Conservation (phyloP, 768 basidiomycete genomes). For the Collybiopsis confluens region DNA sequence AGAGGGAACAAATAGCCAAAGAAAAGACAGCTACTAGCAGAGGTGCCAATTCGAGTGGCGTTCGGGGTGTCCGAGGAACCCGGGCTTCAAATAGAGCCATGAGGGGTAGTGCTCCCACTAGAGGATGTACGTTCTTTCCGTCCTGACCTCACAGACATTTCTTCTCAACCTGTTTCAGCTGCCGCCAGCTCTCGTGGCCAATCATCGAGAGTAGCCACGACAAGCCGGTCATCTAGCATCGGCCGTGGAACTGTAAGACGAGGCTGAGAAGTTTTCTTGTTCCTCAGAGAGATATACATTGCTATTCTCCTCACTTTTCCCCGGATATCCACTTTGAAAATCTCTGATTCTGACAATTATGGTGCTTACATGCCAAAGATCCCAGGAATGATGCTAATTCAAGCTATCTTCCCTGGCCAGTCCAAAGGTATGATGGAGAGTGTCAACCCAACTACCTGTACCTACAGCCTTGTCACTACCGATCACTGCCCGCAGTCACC, state of each 20-base stretch:
- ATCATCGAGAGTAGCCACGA: not conserved
- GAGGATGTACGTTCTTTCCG: not conserved
- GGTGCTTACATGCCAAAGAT: too few relatives aligned
- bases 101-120: constrained; percentile 23
- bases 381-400: too few relatives aligned
- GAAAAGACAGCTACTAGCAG: constrained; percentile 35
- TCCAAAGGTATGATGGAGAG: too few relatives aligned
- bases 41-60: constrained; percentile 24
- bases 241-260: not conserved
- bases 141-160: not conserved
- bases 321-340: too few relatives aligned
- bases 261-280: not conserved
- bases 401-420: too few relatives aligned
- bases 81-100: constrained; percentile 57
- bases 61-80: constrained; percentile 71
- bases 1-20: constrained; percentile 37
- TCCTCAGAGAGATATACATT: too few relatives aligned
- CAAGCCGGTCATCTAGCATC: not conserved
- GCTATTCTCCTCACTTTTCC: too few relatives aligned
- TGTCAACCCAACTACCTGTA: too few relatives aligned
- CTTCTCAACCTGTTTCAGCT: not conserved
- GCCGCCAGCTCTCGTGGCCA: not conserved
- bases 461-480: too few relatives aligned
- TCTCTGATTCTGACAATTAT: too few relatives aligned
- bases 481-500: too few relatives aligned